Conservation (phyloP, 106 monocot genomes). For the Phalaenopsis aphrodite region DNA sequence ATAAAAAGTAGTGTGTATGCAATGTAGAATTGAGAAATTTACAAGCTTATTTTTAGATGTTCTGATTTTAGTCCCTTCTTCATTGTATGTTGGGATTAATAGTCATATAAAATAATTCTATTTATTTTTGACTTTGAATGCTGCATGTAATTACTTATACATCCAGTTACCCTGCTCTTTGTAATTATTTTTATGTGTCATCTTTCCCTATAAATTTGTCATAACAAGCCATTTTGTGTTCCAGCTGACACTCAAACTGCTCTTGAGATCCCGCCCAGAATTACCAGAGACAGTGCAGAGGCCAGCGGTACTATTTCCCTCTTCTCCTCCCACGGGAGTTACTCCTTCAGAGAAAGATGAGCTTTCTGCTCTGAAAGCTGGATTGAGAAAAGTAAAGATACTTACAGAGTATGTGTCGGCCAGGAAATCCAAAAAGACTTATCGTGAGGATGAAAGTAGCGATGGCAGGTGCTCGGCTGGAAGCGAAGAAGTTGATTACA, state of each 20-base stretch:
- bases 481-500: constrained; percentile 50
- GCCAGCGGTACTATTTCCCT: constrained; percentile 24
- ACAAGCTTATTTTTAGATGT: neutral
- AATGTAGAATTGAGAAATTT: neutral
- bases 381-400: constrained; percentile 75
- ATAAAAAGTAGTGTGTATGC: too few relatives aligned
- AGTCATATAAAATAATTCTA: neutral
- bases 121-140: neutral
- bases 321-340: constrained; percentile 26
- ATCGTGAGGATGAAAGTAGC: constrained; percentile 54
- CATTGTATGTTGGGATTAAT: neutral
- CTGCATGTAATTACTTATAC: neutral
- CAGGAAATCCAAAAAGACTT: constrained; percentile 39
- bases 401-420: constrained; percentile 53
- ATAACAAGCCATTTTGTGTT: constrained; percentile 3
- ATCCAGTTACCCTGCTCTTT: neutral
- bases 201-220: neutral
- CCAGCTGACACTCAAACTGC: constrained; percentile 60
- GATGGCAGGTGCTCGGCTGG: constrained; percentile 45
- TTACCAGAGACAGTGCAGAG: constrained; percentile 39
- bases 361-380: constrained; percentile 68
- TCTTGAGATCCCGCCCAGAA: constrained; percentile 39
- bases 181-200: neutral
- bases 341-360: constrained; percentile 43
- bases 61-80: neutral